Evolutionary conservation across 441 rosid species (phyloP), one percentile per base, ranked within the genome.

Genomic region (Mallotus repandus): DNA sequence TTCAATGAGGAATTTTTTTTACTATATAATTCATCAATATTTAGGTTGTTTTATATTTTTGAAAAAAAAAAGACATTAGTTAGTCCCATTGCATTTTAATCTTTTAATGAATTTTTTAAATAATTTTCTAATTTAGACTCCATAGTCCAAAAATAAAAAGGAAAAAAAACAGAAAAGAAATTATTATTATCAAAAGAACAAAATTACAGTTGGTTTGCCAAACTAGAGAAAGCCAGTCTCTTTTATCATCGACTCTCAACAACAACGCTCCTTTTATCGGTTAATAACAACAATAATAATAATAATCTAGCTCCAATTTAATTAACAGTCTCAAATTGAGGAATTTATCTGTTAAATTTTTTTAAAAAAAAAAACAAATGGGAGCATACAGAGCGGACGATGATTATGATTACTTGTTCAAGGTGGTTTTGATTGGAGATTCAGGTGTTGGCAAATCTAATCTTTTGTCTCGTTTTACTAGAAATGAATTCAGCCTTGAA

Each of bases 371-470:
- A 15, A 45, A 46, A 45, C 14, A 71, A 80, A 90, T 88, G 94
- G 90, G 87, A 71, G 87, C 90, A 45, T 90, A 86, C 79, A 84
- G 88, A 49, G 91, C 90, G 35, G 97, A 92, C 54, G 94, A 91
- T 10, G 97, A 92, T 77, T 92, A 92, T 75, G 96, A 90, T 78
- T 92, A 92, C 84, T 69, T 92, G 72, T 92, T 92, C 83, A 92
- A 92, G 85, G 85, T 90, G 49, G 97, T 90, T 54, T 61, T 92
- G 74, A 90, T 92, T 65, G 96, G 97, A 1, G 96, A 92, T 70
- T 92, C 96, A 9, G 96, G 94, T 0, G 97, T 92, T 13, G 96
- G 97, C 7, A 90, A 92, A 82, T 89, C 97, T 35, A 92, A 92
- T 74, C 84, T 92, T 29, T 78, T 92, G 63, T 87, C 94, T 0